Base-by-base conservation (phyloP, 306 rosid genomes). In the Hippophae rhamnoides region DNA sequence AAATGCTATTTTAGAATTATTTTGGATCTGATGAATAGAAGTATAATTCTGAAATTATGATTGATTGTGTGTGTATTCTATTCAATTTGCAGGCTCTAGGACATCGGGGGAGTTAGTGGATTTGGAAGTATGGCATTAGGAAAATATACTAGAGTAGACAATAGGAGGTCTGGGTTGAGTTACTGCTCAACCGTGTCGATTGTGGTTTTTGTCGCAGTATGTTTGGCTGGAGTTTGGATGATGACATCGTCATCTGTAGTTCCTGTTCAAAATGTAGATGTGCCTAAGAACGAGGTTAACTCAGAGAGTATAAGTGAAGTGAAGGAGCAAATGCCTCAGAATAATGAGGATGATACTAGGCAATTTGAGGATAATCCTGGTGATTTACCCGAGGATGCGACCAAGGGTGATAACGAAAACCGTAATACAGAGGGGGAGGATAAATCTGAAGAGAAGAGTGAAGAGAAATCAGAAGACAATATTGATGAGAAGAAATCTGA, bases 181-280 rank as follows among this genome's bases (percentile, higher is more conserved):
- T 83, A 85, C 78, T 81, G 93, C 78, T 92, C 98, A 7, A 79
- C 93, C 2, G 86, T 85, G 70, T 79, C 96, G 13, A 80, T 92
- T 69, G 95, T 82, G 47, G 86, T 83, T 66, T 85, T 92, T 66
- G 96, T 92, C 69, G 96, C 86, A 13, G 68, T 92, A 70, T 85
- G 89, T 58, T 76, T 92, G 84, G 90, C 85, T 48, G 98, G 95
- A 50, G 61, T 87, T 69, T 92, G 98, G 98, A 88, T 92, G 95
- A 76, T 92, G 86, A 85, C 93, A 11, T 92, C 98, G 0, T 87
- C 94, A 8, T 83, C 96, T 12, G 85, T 79, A 43, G 96, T 79
- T 66, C 93, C 95, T 3, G 86, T 54, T 54, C 92, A 83, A 68
- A 85, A 85, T 64, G 84, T 63, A 7, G 98, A 83, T 61, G 78